Base-by-base conservation (phyloP, 2,329 filamentous ascomycete genomes). In the Aspergillus neoniger region DNA sequence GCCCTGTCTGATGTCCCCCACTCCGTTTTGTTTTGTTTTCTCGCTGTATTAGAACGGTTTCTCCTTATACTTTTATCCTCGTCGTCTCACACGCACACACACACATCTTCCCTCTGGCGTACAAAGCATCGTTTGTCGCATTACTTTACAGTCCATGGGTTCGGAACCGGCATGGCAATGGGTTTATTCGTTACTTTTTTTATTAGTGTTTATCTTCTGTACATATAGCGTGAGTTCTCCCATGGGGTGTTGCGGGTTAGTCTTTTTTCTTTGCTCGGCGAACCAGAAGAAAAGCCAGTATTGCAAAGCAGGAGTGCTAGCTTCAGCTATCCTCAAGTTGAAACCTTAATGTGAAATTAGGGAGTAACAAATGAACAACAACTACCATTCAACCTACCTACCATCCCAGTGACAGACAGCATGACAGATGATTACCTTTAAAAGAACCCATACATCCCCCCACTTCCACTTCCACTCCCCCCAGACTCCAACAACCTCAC, bases 91-190 rank as follows among this genome's bases (percentile, higher is more conserved):
- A 66, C 25, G 7, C 65, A 66, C 67, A 66, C 25, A 23, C 65
- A 66, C 67, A 70, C 74, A 69, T 78, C 76, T 73, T 77, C 76
- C 75, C 77, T 78, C 77, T 70, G 77, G 77, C 76, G 77, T 74
- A 75, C 68, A 69, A 71, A 75, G 71, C 70, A 75, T 77, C 68
- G 69, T 67, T 12, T 71, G 70, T 74, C 69, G 75, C 76, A 78
- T 78, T 74, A 67, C 32, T 36, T 36, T 36, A 36, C 32, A 36
- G 32, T 73, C 71, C 70, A 72, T 75, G 71, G 70, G 69, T 72
- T 73, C 32, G 67, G 74, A 72, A 72, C 71, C 67, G 73, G 72
- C 74, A 76, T 78, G 75, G 71, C 72, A 69, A 72, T 74, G 70
- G 75, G 69, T 73, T 74, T 44, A 71, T 70, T 72, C 69, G 70